Base-by-base conservation (phyloP, 345 rosid genomes). In the Citropsis articulata region DNA sequence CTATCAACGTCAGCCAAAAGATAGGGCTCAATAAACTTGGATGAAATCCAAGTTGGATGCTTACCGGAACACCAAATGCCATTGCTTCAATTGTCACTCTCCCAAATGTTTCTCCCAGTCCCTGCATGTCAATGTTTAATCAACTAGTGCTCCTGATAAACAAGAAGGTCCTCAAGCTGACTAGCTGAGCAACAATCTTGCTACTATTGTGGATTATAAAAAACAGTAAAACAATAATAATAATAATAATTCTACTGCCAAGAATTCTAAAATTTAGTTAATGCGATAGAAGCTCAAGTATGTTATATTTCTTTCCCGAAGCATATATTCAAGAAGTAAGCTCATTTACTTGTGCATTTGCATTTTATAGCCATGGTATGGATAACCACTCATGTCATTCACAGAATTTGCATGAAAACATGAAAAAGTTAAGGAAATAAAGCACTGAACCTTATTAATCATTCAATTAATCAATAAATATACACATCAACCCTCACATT, bases 41-140 rank as follows among this genome's bases (percentile, higher is more conserved):
- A 69, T 69, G 77, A 30, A 73, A 65, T 77, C 55, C 31, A 55
- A 40, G 79, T 48, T 48, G 50, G 75, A 69, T 36, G 68, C 88
- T 79, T 85, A 92, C 97, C 72, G 99, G 91, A 77, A 92, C 92
- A 79, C 98, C 94, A 73, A 92, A 95, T 1, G 98, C 96, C 99
- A 93, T 95, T 77, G 97, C 99, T 90, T 95, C 99, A 72, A 95
- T 90, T 18, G 98, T 95, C 72, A 95, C 99, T 88, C 99, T 95
- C 73, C 99, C 99, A 81, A 95, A 95, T 36, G 98, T 95, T 86
- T 95, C 99, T 83, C 99, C 99, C 31, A 90, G 78, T 63, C 97
- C 97, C 99, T 95, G 82, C 73, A 68, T 50, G 62, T 53, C 70
- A 63, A 76, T 55, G 22, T 55, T 42, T 57, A 69, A 25, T 78